phyloP scores from a whole-genome alignment of 192 early-diverging fungal species.

The Podila horticola region DNA sequence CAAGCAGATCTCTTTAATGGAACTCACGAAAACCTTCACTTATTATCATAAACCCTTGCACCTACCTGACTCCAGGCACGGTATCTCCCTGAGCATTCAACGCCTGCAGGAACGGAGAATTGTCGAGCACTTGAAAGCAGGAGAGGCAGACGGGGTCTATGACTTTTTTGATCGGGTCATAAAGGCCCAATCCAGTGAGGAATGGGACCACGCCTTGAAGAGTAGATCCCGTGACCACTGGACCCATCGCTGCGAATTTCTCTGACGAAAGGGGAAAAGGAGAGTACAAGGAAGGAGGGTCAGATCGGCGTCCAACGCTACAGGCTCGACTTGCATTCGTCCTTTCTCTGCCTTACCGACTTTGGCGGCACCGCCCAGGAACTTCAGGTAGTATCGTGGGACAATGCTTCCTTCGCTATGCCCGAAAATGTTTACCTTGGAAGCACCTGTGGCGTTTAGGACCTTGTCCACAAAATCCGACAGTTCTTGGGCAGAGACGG shows the following conservation, averaged over 20 bases:
- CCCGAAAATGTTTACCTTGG: not conserved
- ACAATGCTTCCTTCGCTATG: slow-evolving; percentile 22
- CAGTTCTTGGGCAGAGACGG: too few relatives aligned
- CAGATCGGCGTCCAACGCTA: not conserved
- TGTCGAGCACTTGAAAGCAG: slow-evolving; percentile 37
- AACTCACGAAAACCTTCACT: slow-evolving; percentile 45
- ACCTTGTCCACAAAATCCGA: too few relatives aligned
- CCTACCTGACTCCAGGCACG: slow-evolving; percentile 9
- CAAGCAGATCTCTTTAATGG: slow-evolving; percentile 20
- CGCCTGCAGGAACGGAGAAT: slow-evolving; percentile 11
- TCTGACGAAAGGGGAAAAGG: slow-evolving; percentile 9
- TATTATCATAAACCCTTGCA: not conserved
- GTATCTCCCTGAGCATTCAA: slow-evolving; percentile 35
- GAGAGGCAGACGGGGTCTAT: slow-evolving; percentile 37
- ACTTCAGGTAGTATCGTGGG: slow-evolving; percentile 39
- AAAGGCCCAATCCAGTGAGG: slow-evolving; percentile 2
- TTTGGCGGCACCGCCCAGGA: slow-evolving; percentile 34
- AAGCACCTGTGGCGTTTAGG: not conserved
- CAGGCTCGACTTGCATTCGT: too few relatives aligned
- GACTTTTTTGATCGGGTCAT: slow-evolving; percentile 22
- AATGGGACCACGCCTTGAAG: not conserved
- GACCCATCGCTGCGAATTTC: slow-evolving; percentile 36
- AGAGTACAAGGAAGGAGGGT: not conserved
- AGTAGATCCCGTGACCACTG: slow-evolving; percentile 15
- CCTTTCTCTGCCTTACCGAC: slow-evolving; percentile 17